Evolutionary conservation across 441 rosid genomes (phyloP), one percentile per base, ranked within the genome.

Genomic region (Arabidopsis hybrid): DNA sequence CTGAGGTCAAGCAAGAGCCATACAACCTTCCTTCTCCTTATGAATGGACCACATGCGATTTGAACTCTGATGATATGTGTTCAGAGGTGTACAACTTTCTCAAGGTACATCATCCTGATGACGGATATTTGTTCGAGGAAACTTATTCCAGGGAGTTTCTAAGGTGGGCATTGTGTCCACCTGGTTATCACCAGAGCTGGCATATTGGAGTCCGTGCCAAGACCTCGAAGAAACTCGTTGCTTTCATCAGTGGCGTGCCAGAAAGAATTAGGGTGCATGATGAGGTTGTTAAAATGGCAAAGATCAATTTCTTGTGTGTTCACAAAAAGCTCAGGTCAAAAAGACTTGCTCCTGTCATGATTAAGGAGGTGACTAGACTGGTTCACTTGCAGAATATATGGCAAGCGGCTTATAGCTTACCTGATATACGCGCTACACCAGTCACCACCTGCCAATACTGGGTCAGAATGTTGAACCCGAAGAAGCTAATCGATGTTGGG

Each of bases 1-100:
- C 94, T 17, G 89, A 92, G 70, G 93, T 91, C 36, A 91, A 89
- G 52, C 98, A 89, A 75, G 99, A 92, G 65, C 99, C 99, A 0
- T 92, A 89, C 75, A 91, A 92, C 77, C 94, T 95, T 60, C 97
- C 12, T 43, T 3, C 1, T 5, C 16, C 4, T 13, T 11, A 11
- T 5, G 3, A 43, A 43, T 43, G 49, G 49, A n/a, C 16, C 49
- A 43, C 5, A 43, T 43, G 1, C 16, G 16, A 43, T 43, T 5
- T 43, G 49, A 13, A 13, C 8, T 43, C 49, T 43, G 16, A 11
- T 43, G 49, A 43, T 6, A 1, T 13, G 16, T 43, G 16, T 43
- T 43, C 16, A 13, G 16, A 43, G 8, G 7, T 13, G 0, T 13
- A 13, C 47, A 43, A 43, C 47, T 43, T 43, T 43, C 1, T 43